Conservation (phyloP, 768 basidiomycete genomes). For the Trametopsis cervina region DNA sequence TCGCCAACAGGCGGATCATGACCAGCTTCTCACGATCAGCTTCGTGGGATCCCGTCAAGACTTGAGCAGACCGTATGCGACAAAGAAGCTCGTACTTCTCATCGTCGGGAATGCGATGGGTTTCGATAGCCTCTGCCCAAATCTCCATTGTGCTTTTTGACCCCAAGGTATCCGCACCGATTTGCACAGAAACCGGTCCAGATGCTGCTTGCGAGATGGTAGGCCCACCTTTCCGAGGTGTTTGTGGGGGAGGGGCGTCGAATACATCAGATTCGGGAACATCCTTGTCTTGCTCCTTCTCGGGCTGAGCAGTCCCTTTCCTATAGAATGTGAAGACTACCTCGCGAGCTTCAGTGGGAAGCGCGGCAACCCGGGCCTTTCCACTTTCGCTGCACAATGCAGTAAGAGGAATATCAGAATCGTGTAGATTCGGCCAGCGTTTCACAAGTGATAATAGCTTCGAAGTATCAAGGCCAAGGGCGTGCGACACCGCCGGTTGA, state of each 20-base stretch:
- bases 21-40: constrained; percentile 74
- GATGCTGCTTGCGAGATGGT: constrained; percentile 31
- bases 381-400: constrained; percentile 60
- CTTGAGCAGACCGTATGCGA: constrained; percentile 75
- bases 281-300: constrained; percentile 28
- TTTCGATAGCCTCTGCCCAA: constrained; percentile 65
- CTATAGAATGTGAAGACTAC: constrained; percentile 80
- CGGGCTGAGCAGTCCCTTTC: constrained; percentile 32
- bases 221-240: constrained; percentile 42
- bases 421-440: constrained; percentile 77
- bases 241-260: constrained; percentile 28
- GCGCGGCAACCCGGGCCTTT: constrained; percentile 44
- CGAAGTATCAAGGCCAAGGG: constrained; percentile 73
- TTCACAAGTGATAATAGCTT: constrained; percentile 79
- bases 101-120: constrained; percentile 62
- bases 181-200: constrained; percentile 43
- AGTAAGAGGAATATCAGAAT: constrained; percentile 69
- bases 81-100: constrained; percentile 88
- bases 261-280: constrained; percentile 39
- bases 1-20: constrained; percentile 73
- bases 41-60: constrained; percentile 50
- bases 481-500: constrained; percentile 76
- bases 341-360: constrained; percentile 70
- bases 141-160: constrained; percentile 67
- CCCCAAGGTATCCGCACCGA: constrained; percentile 54